Evolutionary conservation across 257 asterid genomes (phyloP), one percentile per base, ranked within the genome.

Genomic region (Plantago ovata): DNA sequence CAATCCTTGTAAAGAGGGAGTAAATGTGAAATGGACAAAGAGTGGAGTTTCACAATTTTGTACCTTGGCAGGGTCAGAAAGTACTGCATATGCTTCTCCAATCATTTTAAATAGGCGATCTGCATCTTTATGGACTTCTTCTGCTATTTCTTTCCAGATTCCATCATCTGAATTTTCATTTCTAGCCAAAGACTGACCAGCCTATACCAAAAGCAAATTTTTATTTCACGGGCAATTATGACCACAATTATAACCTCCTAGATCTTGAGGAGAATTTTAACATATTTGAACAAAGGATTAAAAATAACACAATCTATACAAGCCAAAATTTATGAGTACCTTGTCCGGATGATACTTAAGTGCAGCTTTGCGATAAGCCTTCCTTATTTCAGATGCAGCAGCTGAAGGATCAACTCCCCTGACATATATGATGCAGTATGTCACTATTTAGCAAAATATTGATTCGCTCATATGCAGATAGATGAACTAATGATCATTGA

Each of bases 341-440:
- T 91, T 91, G 82, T 91, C 98, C 10, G 98, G 98, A 59, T 91
- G 98, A 81, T 83, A 84, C 60, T 82, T 91, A 60, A 91, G 85
- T 38, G 98, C 98, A 73, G 98, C 94, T 81, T 74, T 87, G 62
- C 92, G 85, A 65, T 91, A 91, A 50, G 98, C 95, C 73, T 85
- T 91, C 81, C 80, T 91, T 60, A 91, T 78, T 59, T 85, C 98
- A 39, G 95, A 75, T 59, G 95, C 82, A 28, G 92, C 60, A 62
- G 92, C 95, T 56, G 94, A 73, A 61, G 95, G 79, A 66, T 87
- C 93, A 55, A 91, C 86, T 75, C 96, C 98, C 86, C 98, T 91
- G 80, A 46, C 57, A 81, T 60, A 69, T 65, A 64, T 72, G 36
- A 60, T 74, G 72, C 44, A 71, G 41, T 38, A 42, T 19, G 54